Conservation (phyloP, 1,139 yeast species). For the Candida albicans region DNA sequence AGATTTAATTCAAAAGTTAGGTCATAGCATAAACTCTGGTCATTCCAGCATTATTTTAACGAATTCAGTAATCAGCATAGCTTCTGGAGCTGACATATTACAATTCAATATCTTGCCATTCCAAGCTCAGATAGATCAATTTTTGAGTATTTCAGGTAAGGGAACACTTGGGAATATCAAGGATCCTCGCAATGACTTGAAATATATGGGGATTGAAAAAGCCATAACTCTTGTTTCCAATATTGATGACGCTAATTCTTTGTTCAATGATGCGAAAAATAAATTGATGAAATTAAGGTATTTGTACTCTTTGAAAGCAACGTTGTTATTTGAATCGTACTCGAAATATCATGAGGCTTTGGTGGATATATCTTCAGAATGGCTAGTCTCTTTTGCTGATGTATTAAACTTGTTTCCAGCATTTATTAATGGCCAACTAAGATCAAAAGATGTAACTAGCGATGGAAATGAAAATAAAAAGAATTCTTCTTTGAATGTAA, state of each 20-base stretch:
- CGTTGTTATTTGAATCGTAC: slow-evolving; percentile 35
- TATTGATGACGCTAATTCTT: slow-evolving; percentile 19
- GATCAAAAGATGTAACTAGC: slow-evolving; percentile 5
- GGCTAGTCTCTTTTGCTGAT: slow-evolving; percentile 40
- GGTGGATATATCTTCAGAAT: slow-evolving; percentile 43
- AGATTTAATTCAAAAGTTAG: slow-evolving; percentile 39
- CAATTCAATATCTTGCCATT: slow-evolving; percentile 33
- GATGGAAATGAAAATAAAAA: slow-evolving; percentile 2
- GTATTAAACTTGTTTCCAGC: slow-evolving; percentile 41
- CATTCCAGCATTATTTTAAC: slow-evolving; percentile 17
- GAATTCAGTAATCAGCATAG: slow-evolving; percentile 23
- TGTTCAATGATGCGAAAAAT: slow-evolving; percentile 21
- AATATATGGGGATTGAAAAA: slow-evolving; percentile 36
- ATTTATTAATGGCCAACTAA: slow-evolving; percentile 32
- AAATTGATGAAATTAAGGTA: slow-evolving; percentile 35
- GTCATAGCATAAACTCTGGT: slow-evolving; percentile 32
- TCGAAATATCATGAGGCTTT: slow-evolving; percentile 41
- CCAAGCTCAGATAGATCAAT: slow-evolving; percentile 44
- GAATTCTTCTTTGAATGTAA: slow-evolving; percentile 22
- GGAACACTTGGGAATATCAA: slow-evolving; percentile 19
- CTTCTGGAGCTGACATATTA: slow-evolving; percentile 29
- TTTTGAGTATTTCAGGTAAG: slow-evolving; percentile 27
- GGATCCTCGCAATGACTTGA: slow-evolving; percentile 31
- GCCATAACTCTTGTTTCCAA: slow-evolving; percentile 34
- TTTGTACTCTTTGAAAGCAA: slow-evolving; percentile 33